Percentiles rank a stretch among this genome's conserved stretches.
These are phyloP conservation scores for Suillus subluteus DNA, from an alignment of 768 basidiomycete genomes.

Conservation along the genomic window DNA sequence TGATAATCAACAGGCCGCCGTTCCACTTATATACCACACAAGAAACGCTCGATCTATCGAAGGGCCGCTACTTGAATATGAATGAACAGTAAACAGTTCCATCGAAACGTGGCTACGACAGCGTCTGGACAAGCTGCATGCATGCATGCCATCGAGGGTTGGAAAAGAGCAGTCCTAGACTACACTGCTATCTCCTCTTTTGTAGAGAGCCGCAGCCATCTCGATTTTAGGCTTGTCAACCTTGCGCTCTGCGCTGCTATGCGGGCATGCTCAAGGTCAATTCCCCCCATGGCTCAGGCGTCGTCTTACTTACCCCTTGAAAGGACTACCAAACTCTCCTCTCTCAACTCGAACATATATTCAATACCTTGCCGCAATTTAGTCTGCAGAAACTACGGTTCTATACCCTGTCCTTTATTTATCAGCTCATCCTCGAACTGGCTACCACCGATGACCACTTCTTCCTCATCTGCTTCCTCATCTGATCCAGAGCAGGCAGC, in stretches of 20 bases:
- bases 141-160: neutral
- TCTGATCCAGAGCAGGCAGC: too few species aligned
- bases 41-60: too few species aligned
- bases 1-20: too few species aligned
- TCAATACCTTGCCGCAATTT: too few species aligned
- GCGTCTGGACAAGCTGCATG: neutral
- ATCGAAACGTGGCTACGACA: neutral
- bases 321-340: conserved; percentile 72
- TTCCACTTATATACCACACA: too few species aligned
- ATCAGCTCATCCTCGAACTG: too few species aligned
- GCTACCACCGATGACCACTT: too few species aligned
- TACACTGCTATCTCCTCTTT: conserved; percentile 94
- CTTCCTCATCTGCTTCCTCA: too few species aligned
- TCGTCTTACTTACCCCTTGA: neutral
- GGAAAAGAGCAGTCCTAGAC: conserved; percentile 31
- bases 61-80: too few species aligned
- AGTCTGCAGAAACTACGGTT: too few species aligned
- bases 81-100: neutral
- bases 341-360: too few species aligned
- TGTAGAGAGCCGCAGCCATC: conserved; percentile 81
- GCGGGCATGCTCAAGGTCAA: conserved; percentile 86
- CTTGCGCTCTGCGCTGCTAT: conserved; percentile 95
- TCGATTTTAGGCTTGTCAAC: conserved; percentile 92
- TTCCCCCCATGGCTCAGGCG: conserved; percentile 1
- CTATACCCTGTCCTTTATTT: too few species aligned